phyloP scores from a whole-genome alignment of 345 rosid genomes.

The Camelina hispida region DNA sequence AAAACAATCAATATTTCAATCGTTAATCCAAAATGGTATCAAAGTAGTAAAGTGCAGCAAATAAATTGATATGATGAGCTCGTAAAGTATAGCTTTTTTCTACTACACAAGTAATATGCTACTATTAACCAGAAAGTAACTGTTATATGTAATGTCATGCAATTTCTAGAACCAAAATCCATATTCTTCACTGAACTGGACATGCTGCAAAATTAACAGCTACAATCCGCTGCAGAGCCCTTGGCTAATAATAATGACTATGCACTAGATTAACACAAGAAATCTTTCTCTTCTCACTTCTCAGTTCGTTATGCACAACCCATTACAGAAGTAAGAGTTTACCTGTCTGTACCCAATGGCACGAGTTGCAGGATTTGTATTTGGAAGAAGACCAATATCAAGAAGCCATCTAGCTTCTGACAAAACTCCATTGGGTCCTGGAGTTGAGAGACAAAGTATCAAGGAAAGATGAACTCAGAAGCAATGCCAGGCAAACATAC shows the following conservation, averaged over 20 bases:
- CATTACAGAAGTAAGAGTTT: conserved; percentile 25
- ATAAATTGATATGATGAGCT: neutral
- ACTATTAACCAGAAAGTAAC: neutral
- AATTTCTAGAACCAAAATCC: conserved; percentile 3
- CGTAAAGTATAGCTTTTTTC: conserved; percentile 3
- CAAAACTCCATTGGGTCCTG: conserved; percentile 69
- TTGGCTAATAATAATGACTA: conserved; percentile 15
- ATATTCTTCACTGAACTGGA: conserved; percentile 10
- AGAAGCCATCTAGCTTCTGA: conserved; percentile 91
- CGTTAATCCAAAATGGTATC: conserved; percentile 11
- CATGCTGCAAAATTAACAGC: conserved; percentile 8
- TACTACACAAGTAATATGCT: conserved; percentile 12
- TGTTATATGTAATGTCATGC: conserved; percentile 11
- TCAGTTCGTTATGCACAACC: neutral
- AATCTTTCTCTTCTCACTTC: conserved; percentile 7
- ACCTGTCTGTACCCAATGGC: conserved; percentile 97
- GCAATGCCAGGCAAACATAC: neutral
- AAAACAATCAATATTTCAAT: conserved; percentile 25
- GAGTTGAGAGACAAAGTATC: conserved; percentile 25
- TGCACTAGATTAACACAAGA: neutral
- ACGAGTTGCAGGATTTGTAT: conserved; percentile 84
- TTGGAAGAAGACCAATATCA: conserved; percentile 79
- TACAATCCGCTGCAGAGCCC: conserved; percentile 2
- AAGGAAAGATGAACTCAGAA: conserved; percentile 11
- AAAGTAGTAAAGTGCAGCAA: neutral